These are phyloP conservation scores for Brassica incana DNA, from an alignment of 345 rosid species.

Conservation along the genomic window DNA sequence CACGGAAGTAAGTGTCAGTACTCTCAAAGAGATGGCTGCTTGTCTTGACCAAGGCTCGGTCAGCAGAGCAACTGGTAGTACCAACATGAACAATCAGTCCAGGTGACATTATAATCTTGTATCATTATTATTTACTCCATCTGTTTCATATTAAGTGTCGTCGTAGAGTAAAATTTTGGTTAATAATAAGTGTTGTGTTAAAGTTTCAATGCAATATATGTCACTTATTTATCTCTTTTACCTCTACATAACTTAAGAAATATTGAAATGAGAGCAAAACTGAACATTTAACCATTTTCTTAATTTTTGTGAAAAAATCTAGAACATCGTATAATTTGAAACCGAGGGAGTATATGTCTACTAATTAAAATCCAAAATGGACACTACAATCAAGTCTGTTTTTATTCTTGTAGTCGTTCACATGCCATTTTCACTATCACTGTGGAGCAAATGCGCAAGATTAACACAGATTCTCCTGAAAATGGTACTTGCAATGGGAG, in stretches of 20 bases:
- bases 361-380: background rate
- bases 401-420: conserved; percentile 67
- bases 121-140: background rate
- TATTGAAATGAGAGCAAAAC: background rate
- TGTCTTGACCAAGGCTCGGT: conserved; percentile 94
- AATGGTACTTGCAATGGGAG: conserved; percentile 54
- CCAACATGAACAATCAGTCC: conserved; percentile 98
- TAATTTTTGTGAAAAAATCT: no score
- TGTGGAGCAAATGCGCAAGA: conserved; percentile 92
- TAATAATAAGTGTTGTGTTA: background rate
- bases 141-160: background rate
- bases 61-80: conserved; percentile 96
- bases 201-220: background rate
- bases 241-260: background rate
- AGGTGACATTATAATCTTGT: conserved; percentile 51
- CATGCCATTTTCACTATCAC: conserved; percentile 99
- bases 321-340: no score
- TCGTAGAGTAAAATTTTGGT: background rate
- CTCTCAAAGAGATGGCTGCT: conserved; percentile 90
- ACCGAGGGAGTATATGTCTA: background rate
- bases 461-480: conserved; percentile 57
- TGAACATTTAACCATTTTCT: background rate
- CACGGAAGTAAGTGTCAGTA: conserved; percentile 82
- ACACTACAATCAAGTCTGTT: background rate
- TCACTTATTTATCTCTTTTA: background rate